These are phyloP conservation scores for Zychaea mexicana DNA, from an alignment of 371 early-diverging fungal genomes.

Conservation along the genomic window DNA sequence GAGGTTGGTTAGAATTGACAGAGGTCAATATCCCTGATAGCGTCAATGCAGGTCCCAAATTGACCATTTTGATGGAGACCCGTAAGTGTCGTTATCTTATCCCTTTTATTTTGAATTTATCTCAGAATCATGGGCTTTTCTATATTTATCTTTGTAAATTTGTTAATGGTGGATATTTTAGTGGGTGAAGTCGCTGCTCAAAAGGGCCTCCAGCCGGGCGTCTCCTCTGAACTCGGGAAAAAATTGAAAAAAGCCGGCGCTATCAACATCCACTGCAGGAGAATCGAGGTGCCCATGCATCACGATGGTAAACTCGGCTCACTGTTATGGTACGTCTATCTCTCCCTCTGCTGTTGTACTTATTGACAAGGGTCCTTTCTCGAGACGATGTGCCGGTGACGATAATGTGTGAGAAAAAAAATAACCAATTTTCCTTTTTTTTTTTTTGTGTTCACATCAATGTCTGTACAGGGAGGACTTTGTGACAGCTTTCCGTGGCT, in stretches of 20 bases:
- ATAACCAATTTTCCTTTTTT: no score
- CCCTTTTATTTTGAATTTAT: neutral
- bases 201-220: slow-evolving; percentile 2
- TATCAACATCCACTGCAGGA: neutral
- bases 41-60: slow-evolving; percentile 9
- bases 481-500: neutral
- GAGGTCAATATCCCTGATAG: slow-evolving; percentile 9
- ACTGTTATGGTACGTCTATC: slow-evolving; percentile 6
- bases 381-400: no score
- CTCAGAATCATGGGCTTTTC: neutral
- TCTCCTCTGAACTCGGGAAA: slow-evolving; percentile 1
- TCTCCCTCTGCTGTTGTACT: no score
- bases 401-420: no score
- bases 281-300: slow-evolving; percentile 19
- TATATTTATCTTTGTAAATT: no score
- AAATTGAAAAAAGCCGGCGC: neutral
- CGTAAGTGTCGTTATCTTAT: neutral
- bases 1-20: slow-evolving; percentile 26
- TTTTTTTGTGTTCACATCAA: no score
- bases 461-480: slow-evolving; percentile 11
- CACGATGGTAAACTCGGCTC: slow-evolving; percentile 15
- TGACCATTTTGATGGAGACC: neutral
- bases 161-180: no score
- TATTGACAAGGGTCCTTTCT: no score
- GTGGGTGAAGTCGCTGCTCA: neutral